Percentiles rank a stretch among this genome's conserved stretches.
phyloP scores from a whole-genome alignment of 2,329 filamentous ascomycete species.

The Epichloe hybrida region DNA sequence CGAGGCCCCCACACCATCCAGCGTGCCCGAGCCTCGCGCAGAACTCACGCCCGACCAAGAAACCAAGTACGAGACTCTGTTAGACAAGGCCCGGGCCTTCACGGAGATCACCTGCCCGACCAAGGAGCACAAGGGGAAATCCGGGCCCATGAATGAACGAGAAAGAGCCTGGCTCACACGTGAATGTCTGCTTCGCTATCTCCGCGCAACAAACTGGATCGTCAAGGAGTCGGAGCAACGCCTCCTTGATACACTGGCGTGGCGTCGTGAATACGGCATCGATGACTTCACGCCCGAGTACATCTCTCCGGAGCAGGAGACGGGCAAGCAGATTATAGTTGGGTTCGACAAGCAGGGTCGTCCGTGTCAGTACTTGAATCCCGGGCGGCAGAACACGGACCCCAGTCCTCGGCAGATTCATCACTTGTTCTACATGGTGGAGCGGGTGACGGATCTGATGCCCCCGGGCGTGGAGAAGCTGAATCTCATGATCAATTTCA shows the following conservation, averaged over 20 bases:
- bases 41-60: constrained; percentile 64
- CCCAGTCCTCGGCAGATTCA: constrained; percentile 75
- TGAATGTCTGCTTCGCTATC: constrained; percentile 84
- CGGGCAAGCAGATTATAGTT: constrained; percentile 82
- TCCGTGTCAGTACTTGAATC: constrained; percentile 85
- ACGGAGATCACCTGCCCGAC: constrained; percentile 37
- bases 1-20: constrained; percentile 38
- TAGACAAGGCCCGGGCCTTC: constrained; percentile 59
- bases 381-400: constrained; percentile 85
- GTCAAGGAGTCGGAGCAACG: constrained; percentile 62
- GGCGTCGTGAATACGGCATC: constrained; percentile 84
- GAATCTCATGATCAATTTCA: constrained; percentile 84
- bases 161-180: constrained; percentile 85
- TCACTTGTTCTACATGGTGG: constrained; percentile 91
- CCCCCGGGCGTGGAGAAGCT: constrained; percentile 80
- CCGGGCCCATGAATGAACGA: constrained; percentile 55
- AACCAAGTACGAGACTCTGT: constrained; percentile 65
- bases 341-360: constrained; percentile 76
- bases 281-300: constrained; percentile 69
- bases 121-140: constrained; percentile 41
- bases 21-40: constrained; percentile 41
- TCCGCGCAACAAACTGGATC: constrained; percentile 87
- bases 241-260: constrained; percentile 67
- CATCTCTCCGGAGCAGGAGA: constrained; percentile 88
- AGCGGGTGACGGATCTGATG: constrained; percentile 79